phyloP scores from a whole-genome alignment of 202 grass and related monocot species.

The Setaria italica region DNA sequence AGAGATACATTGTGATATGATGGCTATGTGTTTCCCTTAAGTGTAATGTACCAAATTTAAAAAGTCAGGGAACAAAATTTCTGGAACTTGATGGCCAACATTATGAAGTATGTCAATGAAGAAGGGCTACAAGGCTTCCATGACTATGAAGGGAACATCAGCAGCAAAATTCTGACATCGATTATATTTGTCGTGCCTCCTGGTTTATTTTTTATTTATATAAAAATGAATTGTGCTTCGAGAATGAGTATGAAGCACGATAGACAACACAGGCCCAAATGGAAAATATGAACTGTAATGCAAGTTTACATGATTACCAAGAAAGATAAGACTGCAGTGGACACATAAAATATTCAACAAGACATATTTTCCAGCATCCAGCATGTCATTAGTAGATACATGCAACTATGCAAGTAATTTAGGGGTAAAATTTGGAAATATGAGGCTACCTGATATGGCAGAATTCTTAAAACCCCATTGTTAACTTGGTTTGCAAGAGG shows the following conservation, averaged over 20 bases:
- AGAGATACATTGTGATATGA: background rate
- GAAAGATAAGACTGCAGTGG: constrained; percentile 13
- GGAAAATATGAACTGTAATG: constrained; percentile 24
- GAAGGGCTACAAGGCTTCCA: constrained; percentile 1
- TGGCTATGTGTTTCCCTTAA: background rate
- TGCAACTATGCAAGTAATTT: constrained; percentile 20
- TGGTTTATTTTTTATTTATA: background rate
- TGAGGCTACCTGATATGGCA: constrained; percentile 59
- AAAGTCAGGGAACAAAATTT: constrained; percentile 36
- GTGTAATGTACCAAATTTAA: background rate
- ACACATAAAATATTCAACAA: background rate
- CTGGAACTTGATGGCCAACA: constrained; percentile 18
- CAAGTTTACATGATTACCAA: background rate
- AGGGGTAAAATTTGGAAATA: constrained; percentile 26
- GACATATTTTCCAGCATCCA: constrained; percentile 23
- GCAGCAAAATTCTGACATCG: constrained; percentile 27
- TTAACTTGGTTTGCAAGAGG: constrained; percentile 39
- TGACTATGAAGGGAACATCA: background rate
- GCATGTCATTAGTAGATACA: constrained; percentile 23
- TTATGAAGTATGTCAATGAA: constrained; percentile 17
- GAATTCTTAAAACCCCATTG: constrained; percentile 46
- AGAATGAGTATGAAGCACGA: constrained; percentile 17
- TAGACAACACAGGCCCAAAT: constrained; percentile 1
- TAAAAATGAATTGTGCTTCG: background rate
- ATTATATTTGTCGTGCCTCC: background rate